Evolutionary conservation across 495 filamentous ascomycete species (phyloP), one percentile per base, ranked within the genome.

Genomic region (Annulohypoxylon maeteangense): DNA sequence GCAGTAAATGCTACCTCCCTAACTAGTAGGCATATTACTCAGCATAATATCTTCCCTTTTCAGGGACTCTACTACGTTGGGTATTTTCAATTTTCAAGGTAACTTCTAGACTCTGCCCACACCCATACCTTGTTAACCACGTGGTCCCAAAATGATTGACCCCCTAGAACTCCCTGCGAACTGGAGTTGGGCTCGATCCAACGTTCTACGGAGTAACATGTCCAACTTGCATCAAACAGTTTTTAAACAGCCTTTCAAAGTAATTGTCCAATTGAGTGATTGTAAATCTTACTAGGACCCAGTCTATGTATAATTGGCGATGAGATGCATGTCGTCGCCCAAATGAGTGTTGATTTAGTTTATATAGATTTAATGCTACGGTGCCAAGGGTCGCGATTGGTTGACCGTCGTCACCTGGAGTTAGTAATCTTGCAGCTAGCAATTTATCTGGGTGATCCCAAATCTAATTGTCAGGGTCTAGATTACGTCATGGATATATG

Each of bases 401-500:
- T 7, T 34, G 8, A 4, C 14, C 6, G 7, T 55, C 44, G 45
- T 7, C 31, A 50, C 25, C 38, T 44, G 40, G 4, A 18, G n/a
- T 60, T 64, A 60, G n/a, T 59, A 59, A 63, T 60, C 53, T 54
- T 59, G 18, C 40, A 54, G 36, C 25, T 34, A 59, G 45, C 20
- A 67, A 66, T 45, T 27, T 38, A 44, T 44, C 40, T 7, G 40
- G 40, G 51, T 31, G 58, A 16, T 29, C 38, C 25, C 11, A 32
- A 54, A 18, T 55, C 18, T 44, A 31, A 14, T 36, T 31, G 34
- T 16, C 31, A 63, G 47, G 61, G 63, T 47, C 54, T n/a, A 55
- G 31, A 36, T 60, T 73, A 68, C 70, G 65, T 73, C 70, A 73
- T 73, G 48, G 6, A 7, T 1, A 1, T n/a, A 65, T 72, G 70